Base-by-base conservation (phyloP, 2,329 filamentous ascomycete genomes). In the Aspergillus persii region DNA sequence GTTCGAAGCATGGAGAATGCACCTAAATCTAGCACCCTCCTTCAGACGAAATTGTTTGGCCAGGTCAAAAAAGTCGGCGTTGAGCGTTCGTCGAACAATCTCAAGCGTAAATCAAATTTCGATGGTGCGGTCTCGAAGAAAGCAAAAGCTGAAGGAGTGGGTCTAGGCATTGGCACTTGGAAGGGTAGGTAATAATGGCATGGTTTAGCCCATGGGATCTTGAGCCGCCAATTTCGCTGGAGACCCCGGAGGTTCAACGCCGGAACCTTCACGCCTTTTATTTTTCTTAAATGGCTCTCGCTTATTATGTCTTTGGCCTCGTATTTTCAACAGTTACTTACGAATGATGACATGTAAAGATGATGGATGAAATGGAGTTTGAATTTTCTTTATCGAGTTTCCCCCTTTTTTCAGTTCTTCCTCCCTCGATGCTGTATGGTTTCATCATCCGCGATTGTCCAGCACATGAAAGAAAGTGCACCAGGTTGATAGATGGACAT, bases 21-120 rank as follows among this genome's bases (percentile, higher is more conserved):
- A 66, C 77, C 74, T 59, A 78, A 74, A 66, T 77, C 68, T 63
- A 82, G 74, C 70, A 77, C 75, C 54, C 63, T 81, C 39, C 76
- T 85, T n/a, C 87, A 89, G 70, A 81, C 81, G 44, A 89, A 86
- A 70, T 73, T 89, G 4, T 88, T 86, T 68, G 86, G 85, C 0
- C 79, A 83, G 39, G 80, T 88, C 30, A 84, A 81, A 66, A 89
- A 89, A 72, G 71, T 79, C 12, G 78, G 79, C 48, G 69, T 77
- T 56, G 76, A 79, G 7, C 72, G 75, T 26, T 57, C 66, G 50
- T 39, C 62, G 44, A 54, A 51, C 58, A 59, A 59, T 46, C 63
- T 69, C 33, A 80, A 80, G 69, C 75, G 77, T 60, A 77, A 77
- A 66, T 73, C 69, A 58, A 75, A 69, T 64, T 73, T 71, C 63